These are phyloP conservation scores for Fusarium phyllophilum DNA, from an alignment of 2,329 filamentous ascomycete species.

Conservation along the genomic window DNA sequence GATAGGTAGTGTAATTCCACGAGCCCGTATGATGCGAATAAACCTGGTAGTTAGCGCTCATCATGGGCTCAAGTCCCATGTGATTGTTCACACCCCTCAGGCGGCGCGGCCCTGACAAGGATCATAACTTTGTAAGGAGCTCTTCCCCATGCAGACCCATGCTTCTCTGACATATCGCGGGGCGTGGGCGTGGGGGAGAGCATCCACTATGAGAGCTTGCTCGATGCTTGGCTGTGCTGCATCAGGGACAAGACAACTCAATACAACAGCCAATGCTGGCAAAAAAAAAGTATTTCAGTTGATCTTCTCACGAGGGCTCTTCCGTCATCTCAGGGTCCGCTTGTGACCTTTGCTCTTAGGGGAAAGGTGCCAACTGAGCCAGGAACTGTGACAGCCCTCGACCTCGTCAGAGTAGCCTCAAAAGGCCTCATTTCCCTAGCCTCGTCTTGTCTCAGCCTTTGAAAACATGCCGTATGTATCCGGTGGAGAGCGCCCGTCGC, in stretches of 20 bases:
- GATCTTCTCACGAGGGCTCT: neutral
- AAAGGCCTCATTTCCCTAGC: conserved; percentile 33
- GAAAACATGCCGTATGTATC: conserved; percentile 7
- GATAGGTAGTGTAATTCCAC: neutral
- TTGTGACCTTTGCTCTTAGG: conserved; percentile 23
- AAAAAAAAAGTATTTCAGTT: neutral
- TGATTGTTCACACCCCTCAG: conserved; percentile 22
- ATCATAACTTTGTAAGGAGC: conserved; percentile 9
- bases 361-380: neutral
- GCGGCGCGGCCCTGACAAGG: conserved; percentile 17
- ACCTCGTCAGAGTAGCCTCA: conserved; percentile 21
- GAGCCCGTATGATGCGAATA: neutral
- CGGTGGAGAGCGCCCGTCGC: neutral
- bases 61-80: conserved; percentile 11
- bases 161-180: conserved; percentile 33
- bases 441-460: neutral
- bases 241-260: conserved; percentile 3
- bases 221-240: conserved; percentile 1
- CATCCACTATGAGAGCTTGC: conserved; percentile 10
- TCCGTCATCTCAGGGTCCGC: conserved; percentile 29
- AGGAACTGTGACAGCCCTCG: conserved; percentile 3
- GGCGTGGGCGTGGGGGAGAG: conserved; percentile 31
- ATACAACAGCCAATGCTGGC: neutral
- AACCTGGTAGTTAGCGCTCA: conserved; percentile 22
- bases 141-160: conserved; percentile 33